phyloP scores from a whole-genome alignment of 345 rosid species.

The Barbarea vulgaris region DNA sequence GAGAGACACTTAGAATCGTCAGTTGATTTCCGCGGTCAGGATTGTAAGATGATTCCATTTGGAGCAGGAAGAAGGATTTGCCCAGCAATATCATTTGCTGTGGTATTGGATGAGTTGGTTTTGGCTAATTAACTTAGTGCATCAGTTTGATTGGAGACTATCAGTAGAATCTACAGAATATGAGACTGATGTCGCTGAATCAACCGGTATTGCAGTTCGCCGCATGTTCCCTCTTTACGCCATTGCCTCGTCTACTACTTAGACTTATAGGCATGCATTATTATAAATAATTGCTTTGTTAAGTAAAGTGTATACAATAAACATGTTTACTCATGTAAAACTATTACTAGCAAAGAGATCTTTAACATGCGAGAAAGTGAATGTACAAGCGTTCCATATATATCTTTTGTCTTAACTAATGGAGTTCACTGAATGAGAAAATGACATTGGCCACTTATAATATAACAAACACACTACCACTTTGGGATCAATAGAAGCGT shows the following conservation, averaged over 20 bases:
- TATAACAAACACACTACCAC: too few species aligned
- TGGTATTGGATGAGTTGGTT: conserved; percentile 22
- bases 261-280: not conserved
- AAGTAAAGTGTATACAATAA: too few species aligned
- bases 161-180: not conserved
- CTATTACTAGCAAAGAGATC: not conserved
- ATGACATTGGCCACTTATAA: too few species aligned
- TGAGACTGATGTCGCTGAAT: conserved; percentile 4
- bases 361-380: too few species aligned
- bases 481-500: too few species aligned
- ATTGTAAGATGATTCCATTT: conserved; percentile 38
- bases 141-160: conserved; percentile 37
- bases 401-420: too few species aligned
- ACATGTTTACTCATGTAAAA: not conserved
- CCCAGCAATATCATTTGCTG: conserved; percentile 32
- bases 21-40: conserved; percentile 34
- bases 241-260: conserved; percentile 15
- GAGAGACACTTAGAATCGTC: conserved; percentile 35
- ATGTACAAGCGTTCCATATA: too few species aligned
- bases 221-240: conserved; percentile 20
- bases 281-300: too few species aligned
- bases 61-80: conserved; percentile 41
- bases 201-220: not conserved
- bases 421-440: too few species aligned
- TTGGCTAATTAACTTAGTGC: conserved; percentile 35